These are phyloP conservation scores for Tulasnella sp. DNA, from an alignment of 768 basidiomycete species.

Conservation along the genomic window DNA sequence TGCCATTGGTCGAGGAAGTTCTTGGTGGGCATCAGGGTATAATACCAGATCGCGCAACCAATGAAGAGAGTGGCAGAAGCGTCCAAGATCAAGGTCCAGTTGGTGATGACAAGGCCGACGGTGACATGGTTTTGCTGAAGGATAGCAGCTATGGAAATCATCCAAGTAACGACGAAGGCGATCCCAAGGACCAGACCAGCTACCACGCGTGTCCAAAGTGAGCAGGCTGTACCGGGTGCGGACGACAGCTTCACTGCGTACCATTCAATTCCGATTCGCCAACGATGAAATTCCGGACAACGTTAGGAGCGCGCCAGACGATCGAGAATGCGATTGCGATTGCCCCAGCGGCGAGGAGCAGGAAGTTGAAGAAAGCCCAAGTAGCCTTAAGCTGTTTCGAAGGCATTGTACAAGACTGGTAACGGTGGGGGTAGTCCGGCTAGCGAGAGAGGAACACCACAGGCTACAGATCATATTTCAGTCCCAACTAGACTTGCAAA, in stretches of 20 bases:
- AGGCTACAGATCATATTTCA: no score
- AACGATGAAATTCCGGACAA: constrained; percentile 65
- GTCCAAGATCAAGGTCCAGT: constrained; percentile 59
- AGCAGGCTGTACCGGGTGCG: neutral
- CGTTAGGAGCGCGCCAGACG: constrained; percentile 52
- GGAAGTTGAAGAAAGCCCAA: constrained; percentile 61
- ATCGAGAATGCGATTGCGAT: constrained; percentile 55
- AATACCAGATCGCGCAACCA: constrained; percentile 73
- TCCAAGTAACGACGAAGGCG: constrained; percentile 50
- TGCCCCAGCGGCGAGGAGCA: constrained; percentile 56
- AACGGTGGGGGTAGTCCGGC: neutral
- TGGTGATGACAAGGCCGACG: constrained; percentile 58
- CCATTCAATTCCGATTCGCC: constrained; percentile 45
- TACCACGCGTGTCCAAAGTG: constrained; percentile 24
- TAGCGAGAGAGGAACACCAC: no score
- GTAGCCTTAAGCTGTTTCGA: constrained; percentile 55
- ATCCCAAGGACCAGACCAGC: constrained; percentile 63
- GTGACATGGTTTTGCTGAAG: constrained; percentile 58
- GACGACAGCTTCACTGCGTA: constrained; percentile 26
- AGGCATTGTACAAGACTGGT: constrained; percentile 38
- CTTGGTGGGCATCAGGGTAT: constrained; percentile 54
- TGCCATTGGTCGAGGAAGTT: constrained; percentile 53
- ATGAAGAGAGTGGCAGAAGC: constrained; percentile 46
- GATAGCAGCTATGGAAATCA: constrained; percentile 58
- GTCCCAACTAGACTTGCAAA: no score